phyloP scores from a whole-genome alignment of 2,329 filamentous ascomycete genomes.

The Colletotrichum sp. region DNA sequence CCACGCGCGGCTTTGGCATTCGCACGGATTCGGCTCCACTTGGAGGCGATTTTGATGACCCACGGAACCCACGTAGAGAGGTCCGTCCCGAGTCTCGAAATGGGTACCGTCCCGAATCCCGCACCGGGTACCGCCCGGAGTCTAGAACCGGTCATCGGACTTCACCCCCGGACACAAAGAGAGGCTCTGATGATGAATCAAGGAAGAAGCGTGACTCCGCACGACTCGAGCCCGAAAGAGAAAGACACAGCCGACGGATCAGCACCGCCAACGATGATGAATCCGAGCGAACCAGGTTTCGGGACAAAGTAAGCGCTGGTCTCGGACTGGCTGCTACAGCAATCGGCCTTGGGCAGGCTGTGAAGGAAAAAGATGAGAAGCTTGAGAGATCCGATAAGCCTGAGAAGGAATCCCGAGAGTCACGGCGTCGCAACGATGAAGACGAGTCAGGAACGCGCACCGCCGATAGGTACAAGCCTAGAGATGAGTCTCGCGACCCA shows the following conservation, averaged over 20 bases:
- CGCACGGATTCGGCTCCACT: slow-evolving; percentile 43
- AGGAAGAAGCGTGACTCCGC: slow-evolving; percentile 12
- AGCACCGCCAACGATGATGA: slow-evolving; percentile 37
- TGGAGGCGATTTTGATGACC: slow-evolving; percentile 43
- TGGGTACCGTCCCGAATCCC: slow-evolving; percentile 28
- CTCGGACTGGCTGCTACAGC: slow-evolving; percentile 54
- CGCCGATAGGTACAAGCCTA: slow-evolving; percentile 32
- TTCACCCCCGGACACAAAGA: slow-evolving; percentile 16
- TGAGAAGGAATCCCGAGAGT: slow-evolving; percentile 15
- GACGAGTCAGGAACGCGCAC: slow-evolving; percentile 23
- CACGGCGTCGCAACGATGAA: slow-evolving; percentile 19
- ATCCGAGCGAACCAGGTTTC: slow-evolving; percentile 46
- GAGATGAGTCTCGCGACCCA: slow-evolving; percentile 26
- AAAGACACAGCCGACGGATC: slow-evolving; percentile 29
- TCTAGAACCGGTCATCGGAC: slow-evolving; percentile 31
- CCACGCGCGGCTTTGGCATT: slow-evolving; percentile 57
- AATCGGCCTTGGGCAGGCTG: slow-evolving; percentile 44
- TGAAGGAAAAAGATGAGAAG: slow-evolving; percentile 42
- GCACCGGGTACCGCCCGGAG: slow-evolving; percentile 41
- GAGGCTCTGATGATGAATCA: slow-evolving; percentile 17
- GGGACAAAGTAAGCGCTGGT: slow-evolving; percentile 53
- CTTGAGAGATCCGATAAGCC: slow-evolving; percentile 26
- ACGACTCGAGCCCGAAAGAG: slow-evolving; percentile 24
- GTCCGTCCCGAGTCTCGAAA: slow-evolving; percentile 28
- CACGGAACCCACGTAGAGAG: slow-evolving; percentile 39